Percentiles rank a stretch among this genome's conserved stretches.
Evolutionary conservation across 768 basidiomycete species (phyloP).

Genomic region (Mycena capillaripes): DNA sequence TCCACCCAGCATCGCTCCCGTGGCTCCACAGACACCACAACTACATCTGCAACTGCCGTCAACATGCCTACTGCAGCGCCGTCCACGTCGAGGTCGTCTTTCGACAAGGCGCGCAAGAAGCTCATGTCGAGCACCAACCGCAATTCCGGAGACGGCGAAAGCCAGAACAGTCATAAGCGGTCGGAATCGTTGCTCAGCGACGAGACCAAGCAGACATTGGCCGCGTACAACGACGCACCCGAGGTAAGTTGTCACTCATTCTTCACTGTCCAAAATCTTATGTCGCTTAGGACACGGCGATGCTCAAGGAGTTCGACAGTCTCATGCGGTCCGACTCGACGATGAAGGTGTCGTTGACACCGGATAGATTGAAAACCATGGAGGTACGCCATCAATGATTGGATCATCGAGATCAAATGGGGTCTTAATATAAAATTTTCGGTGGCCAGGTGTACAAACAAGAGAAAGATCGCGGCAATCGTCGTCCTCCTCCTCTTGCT

Average conservation of each 20-base stretch:
- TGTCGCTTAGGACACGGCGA: conserved; percentile 61
- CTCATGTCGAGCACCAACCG: conserved; percentile 59
- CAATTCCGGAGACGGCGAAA: conserved; percentile 54
- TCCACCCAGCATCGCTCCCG: conserved; percentile 49
- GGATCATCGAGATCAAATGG: conserved; percentile 19
- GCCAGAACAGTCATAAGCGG: conserved; percentile 65
- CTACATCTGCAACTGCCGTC: conserved; percentile 39
- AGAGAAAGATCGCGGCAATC: conserved; percentile 69
- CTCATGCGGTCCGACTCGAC: conserved; percentile 91
- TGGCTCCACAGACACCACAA: conserved; percentile 53
- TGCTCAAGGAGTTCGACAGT: conserved; percentile 91
- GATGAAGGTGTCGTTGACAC: conserved; percentile 96
- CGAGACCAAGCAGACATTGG: conserved; percentile 54
- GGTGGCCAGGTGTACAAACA: conserved; percentile 81
- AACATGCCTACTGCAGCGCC: conserved; percentile 39
- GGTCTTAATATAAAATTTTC: not conserved
- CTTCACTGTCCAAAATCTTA: conserved; percentile 18
- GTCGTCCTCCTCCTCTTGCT: conserved; percentile 53
- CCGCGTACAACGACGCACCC: conserved; percentile 44
- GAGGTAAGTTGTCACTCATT: conserved; percentile 52
- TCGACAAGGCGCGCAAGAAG: conserved; percentile 77
- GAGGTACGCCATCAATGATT: conserved; percentile 72
- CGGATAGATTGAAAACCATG: conserved; percentile 93
- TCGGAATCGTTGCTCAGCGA: conserved; percentile 69
- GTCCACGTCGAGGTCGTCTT: conserved; percentile 65